phyloP scores from a whole-genome alignment of 495 filamentous ascomycete species.

The Talaromyces wortmannii region DNA sequence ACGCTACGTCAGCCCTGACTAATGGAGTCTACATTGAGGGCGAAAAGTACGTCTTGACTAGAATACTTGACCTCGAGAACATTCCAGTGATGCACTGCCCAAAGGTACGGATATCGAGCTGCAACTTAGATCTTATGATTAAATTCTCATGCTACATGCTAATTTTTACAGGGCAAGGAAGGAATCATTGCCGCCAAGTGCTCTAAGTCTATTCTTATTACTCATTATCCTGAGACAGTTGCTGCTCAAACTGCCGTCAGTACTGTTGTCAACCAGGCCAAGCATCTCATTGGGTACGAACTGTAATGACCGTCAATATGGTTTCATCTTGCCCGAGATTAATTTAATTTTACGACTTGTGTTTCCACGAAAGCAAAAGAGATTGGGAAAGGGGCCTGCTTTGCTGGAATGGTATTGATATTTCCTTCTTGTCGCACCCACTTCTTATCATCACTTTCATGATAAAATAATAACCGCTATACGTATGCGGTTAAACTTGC shows the following conservation, averaged over 20 bases:
- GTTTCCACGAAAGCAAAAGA: too few species aligned
- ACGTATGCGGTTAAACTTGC: too few species aligned
- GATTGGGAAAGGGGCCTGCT: too few species aligned
- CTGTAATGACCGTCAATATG: neutral
- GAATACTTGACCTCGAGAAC: constrained; percentile 59
- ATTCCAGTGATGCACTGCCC: constrained; percentile 58
- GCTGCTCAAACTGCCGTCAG: constrained; percentile 29
- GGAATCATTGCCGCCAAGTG: constrained; percentile 79
- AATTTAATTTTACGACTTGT: too few species aligned
- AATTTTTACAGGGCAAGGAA: constrained; percentile 59
- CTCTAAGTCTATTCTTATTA: constrained; percentile 75
- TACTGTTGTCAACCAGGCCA: neutral
- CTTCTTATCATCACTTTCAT: too few species aligned
- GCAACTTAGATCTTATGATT: neutral
- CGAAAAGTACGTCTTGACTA: constrained; percentile 65
- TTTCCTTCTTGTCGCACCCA: too few species aligned
- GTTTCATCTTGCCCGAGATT: neutral
- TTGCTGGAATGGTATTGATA: too few species aligned
- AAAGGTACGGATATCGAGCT: constrained; percentile 50
- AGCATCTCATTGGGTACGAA: neutral
- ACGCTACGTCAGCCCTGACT: constrained; percentile 18
- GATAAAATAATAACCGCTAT: too few species aligned
- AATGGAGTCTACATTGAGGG: constrained; percentile 64
- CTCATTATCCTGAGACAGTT: constrained; percentile 67
- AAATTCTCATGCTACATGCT: neutral